These are phyloP conservation scores for Hypoxylon sp. DNA, from an alignment of 2,329 filamentous ascomycete species.

Conservation along the genomic window DNA sequence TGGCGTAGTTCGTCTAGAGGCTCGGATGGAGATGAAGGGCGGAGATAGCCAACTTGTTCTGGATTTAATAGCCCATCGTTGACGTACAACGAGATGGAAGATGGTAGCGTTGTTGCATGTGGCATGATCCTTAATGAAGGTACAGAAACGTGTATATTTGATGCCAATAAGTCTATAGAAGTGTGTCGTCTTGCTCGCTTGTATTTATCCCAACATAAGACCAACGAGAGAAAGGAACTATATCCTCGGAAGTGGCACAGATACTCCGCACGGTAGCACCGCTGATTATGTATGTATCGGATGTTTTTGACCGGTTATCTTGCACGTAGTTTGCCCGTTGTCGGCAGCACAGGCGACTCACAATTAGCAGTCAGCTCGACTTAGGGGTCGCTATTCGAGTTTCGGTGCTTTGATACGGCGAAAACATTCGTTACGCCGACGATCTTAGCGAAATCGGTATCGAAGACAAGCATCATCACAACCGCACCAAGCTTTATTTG, in stretches of 20 bases:
- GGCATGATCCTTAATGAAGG: conserved; percentile 26
- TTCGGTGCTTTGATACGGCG: conserved; percentile 32
- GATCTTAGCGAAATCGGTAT: conserved; percentile 17
- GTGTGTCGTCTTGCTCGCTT: neutral
- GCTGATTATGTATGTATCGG: neutral
- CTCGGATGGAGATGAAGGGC: conserved; percentile 53
- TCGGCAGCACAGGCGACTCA: conserved; percentile 12
- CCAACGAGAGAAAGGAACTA: neutral
- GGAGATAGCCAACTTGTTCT: conserved; percentile 54
- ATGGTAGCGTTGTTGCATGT: conserved; percentile 23
- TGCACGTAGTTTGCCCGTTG: conserved; percentile 1
- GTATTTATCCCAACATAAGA: neutral
- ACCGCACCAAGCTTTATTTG: conserved; percentile 1
- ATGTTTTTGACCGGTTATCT: conserved; percentile 1
- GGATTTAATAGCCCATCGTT: conserved; percentile 44
- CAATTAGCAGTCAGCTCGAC: conserved; percentile 1
- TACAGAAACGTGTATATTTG: neutral
- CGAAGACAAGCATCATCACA: neutral
- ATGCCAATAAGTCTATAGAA: neutral
- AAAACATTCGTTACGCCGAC: conserved; percentile 5
- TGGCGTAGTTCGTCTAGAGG: conserved; percentile 58
- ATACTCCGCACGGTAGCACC: conserved; percentile 5
- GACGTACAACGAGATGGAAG: conserved; percentile 36
- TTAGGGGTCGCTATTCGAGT: neutral
- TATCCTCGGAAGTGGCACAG: neutral